Conservation (phyloP, 1,139 yeast species). For the Pichia sp. region DNA sequence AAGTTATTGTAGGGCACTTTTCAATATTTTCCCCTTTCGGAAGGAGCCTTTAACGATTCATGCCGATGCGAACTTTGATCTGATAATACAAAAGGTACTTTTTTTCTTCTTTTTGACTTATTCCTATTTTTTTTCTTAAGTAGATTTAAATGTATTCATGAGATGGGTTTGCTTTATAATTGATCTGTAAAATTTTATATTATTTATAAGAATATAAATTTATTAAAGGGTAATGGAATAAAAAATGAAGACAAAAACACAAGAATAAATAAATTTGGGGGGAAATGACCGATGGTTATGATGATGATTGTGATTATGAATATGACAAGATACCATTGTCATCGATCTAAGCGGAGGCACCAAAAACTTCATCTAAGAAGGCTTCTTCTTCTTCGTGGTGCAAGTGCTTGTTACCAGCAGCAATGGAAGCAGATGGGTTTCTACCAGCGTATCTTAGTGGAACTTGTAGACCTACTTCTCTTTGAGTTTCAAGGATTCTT, state of each 20-base stretch:
- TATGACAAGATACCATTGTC: not conserved
- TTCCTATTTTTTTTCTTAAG: not conserved
- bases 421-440: constrained; percentile 96
- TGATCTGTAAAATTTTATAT: not conserved
- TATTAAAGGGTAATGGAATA: not conserved
- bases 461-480: constrained; percentile 66
- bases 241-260: not conserved
- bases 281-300: not conserved
- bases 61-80: not conserved
- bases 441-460: constrained; percentile 89
- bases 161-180: not conserved
- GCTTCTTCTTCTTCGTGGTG: constrained; percentile 87
- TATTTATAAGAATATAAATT: not conserved
- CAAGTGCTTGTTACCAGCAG: constrained; percentile 92
- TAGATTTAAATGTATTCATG: too few relatives aligned
- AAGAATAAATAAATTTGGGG: constrained; percentile 1
- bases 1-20: not conserved
- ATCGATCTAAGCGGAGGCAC: constrained; percentile 11
- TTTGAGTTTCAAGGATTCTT: constrained; percentile 70
- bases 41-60: not conserved
- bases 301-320: not conserved
- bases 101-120: too few relatives aligned
- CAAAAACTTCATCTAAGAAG: constrained; percentile 74
- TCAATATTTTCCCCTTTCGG: not conserved
- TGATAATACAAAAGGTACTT: not conserved